These are phyloP conservation scores for Gossypium gossypioides DNA, from an alignment of 441 rosid genomes.

Conservation along the genomic window DNA sequence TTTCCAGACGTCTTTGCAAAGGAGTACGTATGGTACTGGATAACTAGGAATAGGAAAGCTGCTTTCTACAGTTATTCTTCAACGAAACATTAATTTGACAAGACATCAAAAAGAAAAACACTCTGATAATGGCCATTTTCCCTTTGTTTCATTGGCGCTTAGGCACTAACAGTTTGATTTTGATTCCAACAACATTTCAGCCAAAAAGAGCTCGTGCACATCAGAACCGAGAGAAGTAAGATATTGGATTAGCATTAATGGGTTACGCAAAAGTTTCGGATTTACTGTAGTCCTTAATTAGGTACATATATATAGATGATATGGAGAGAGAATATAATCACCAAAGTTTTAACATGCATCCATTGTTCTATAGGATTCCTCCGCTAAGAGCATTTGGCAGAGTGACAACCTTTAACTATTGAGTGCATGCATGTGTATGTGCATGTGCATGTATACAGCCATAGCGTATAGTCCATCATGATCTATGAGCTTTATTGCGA, in stretches of 20 bases:
- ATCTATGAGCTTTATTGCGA: neutral
- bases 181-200: neutral
- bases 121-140: neutral
- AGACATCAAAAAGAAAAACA: neutral
- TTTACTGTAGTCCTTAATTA: neutral
- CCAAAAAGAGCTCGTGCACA: neutral
- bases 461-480: neutral
- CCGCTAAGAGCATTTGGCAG: neutral
- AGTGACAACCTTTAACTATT: neutral
- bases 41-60: slow-evolving; percentile 4
- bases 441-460: neutral
- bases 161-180: neutral
- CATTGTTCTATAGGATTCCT: neutral
- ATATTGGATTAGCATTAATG: neutral
- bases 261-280: neutral
- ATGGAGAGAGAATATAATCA: too few species aligned
- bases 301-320: too few species aligned
- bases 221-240: neutral
- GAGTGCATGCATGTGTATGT: neutral
- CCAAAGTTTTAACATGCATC: neutral
- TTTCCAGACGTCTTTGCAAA: neutral
- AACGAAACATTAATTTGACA: neutral
- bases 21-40: neutral
- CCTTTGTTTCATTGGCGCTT: slow-evolving; percentile 5
- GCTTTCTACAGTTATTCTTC: neutral